Conservation (phyloP, 108 stramenopile species). For the Mediolabrus comicus region DNA sequence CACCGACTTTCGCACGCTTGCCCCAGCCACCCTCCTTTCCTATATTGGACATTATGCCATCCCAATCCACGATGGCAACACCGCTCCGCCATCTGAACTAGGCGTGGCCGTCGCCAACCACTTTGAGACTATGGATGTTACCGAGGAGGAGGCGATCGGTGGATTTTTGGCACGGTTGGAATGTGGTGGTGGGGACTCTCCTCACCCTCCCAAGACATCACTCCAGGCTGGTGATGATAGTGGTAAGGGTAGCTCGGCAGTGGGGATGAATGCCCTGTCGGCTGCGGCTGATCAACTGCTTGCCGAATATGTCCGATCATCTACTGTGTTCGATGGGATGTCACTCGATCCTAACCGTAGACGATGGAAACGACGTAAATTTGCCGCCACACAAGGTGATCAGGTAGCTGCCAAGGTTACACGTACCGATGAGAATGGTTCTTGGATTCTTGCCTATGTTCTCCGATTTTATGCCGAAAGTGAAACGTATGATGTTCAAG, state of each 20-base stretch:
- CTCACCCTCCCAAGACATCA: constrained; percentile 15
- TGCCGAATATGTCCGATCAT: constrained; percentile 73
- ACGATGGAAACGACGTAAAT: constrained; percentile 77
- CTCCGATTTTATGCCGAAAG: constrained; percentile 85
- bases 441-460: constrained; percentile 92
- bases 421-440: constrained; percentile 93
- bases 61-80: constrained; percentile 48
- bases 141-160: constrained; percentile 85
- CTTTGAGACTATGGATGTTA: constrained; percentile 81
- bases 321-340: constrained; percentile 67
- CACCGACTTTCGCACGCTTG: constrained; percentile 81
- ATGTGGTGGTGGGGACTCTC: constrained; percentile 33
- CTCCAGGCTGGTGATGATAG: background rate
- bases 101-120: constrained; percentile 88
- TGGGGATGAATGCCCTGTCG: constrained; percentile 43
- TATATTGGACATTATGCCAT: constrained; percentile 92
- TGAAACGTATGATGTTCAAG: constrained; percentile 95
- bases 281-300: constrained; percentile 42
- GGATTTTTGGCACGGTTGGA: constrained; percentile 78
- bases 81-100: constrained; percentile 84
- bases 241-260: constrained; percentile 10
- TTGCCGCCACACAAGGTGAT: constrained; percentile 81
- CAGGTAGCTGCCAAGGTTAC: constrained; percentile 96
- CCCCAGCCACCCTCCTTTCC: constrained; percentile 69
- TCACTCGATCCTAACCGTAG: constrained; percentile 38